These are phyloP conservation scores for Umbelopsis sp. DNA, from an alignment of 192 early-diverging fungal species.

Conservation along the genomic window DNA sequence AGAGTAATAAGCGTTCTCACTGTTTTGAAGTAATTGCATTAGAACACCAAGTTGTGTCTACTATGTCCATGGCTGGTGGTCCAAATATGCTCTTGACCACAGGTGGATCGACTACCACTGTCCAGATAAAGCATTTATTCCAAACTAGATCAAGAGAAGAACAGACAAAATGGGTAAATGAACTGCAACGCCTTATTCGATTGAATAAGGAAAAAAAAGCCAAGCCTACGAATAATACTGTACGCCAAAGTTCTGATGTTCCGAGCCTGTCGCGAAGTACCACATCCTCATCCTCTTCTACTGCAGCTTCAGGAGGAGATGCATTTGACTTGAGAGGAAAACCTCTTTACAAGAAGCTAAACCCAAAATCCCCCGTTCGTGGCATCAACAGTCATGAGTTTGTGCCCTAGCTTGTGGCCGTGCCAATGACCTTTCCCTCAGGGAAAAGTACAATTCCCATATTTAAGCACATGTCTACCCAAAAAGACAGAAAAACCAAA, in stretches of 20 bases:
- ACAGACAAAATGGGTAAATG: neutral
- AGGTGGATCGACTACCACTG: neutral
- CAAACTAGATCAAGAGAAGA: constrained; percentile 4
- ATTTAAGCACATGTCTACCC: neutral
- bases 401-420: neutral
- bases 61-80: neutral
- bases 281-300: constrained; percentile 14
- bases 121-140: neutral
- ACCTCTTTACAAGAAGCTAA: constrained; percentile 5
- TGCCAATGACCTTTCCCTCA: neutral
- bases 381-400: neutral
- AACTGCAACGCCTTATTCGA: neutral
- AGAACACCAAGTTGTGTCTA: neutral
- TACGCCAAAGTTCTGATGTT: constrained; percentile 12
- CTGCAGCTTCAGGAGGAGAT: constrained; percentile 8
- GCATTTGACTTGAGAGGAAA: constrained; percentile 1
- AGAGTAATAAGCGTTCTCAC: constrained; percentile 13
- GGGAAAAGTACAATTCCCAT: neutral
- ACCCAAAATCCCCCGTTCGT: neutral
- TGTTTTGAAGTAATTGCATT: neutral
- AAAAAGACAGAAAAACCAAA: neutral
- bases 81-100: constrained; percentile 9
- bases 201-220: neutral
- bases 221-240: neutral
- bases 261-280: constrained; percentile 7